Evolutionary conservation across 2,329 filamentous ascomycete species (phyloP).

Genomic region (Pseudonectria buxi): DNA sequence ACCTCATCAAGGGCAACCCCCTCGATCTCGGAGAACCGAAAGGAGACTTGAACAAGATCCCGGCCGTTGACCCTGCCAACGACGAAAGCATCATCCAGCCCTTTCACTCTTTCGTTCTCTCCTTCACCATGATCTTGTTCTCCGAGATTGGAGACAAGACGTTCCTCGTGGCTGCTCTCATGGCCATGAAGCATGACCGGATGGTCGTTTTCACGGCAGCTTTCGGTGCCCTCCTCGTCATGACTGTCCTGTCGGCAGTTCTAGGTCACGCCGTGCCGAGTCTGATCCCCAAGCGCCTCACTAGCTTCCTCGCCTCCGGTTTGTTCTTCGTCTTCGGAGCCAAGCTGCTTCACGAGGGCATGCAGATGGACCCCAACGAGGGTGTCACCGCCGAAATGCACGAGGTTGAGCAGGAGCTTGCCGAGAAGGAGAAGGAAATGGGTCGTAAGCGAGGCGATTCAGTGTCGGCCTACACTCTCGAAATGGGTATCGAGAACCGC

Average conservation of each 20-base stretch:
- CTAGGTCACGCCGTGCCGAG: slow-evolving; percentile 88
- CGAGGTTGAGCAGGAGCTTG: slow-evolving; percentile 88
- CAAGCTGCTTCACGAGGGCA: slow-evolving; percentile 76
- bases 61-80: slow-evolving; percentile 25
- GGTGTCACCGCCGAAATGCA: slow-evolving; percentile 96
- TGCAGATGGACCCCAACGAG: slow-evolving; percentile 82
- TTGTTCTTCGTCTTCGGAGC: slow-evolving; percentile 87
- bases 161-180: slow-evolving; percentile 90
- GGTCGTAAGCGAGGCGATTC: slow-evolving; percentile 55
- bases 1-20: slow-evolving; percentile 58
- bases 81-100: slow-evolving; percentile 65
- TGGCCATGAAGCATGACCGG: slow-evolving; percentile 98
- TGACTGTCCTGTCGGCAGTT: slow-evolving; percentile 91
- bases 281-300: slow-evolving; percentile 83
- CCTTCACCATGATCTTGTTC: slow-evolving; percentile 94
- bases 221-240: slow-evolving; percentile 82
- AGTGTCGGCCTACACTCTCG: slow-evolving; percentile 68
- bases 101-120: slow-evolving; percentile 82
- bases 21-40: slow-evolving; percentile 38
- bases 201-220: slow-evolving; percentile 91
- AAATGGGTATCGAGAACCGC: slow-evolving; percentile 66
- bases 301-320: slow-evolving; percentile 75
- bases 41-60: slow-evolving; percentile 15
- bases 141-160: slow-evolving; percentile 98
- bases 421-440: slow-evolving; percentile 82